phyloP scores from a whole-genome alignment of 2,329 filamentous ascomycete species.

The Claviceps sp. region DNA sequence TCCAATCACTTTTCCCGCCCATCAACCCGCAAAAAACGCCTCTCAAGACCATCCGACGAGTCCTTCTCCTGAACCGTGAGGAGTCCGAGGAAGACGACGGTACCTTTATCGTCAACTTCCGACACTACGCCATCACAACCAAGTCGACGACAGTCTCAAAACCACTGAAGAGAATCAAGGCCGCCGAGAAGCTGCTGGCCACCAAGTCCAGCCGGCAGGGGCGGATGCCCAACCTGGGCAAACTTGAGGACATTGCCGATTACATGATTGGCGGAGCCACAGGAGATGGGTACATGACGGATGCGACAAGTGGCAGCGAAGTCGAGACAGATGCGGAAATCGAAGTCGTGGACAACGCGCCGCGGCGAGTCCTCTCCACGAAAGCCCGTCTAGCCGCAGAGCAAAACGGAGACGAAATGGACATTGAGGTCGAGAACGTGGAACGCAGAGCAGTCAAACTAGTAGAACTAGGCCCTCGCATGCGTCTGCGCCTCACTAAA shows the following conservation, averaged over 20 bases:
- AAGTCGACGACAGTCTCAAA: conserved; percentile 75
- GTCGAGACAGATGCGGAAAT: conserved; percentile 91
- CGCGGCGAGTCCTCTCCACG: conserved; percentile 49
- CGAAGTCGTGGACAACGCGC: conserved; percentile 57
- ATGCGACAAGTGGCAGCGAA: conserved; percentile 75
- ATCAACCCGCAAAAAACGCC: conserved; percentile 88
- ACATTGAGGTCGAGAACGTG: conserved; percentile 42
- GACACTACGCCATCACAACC: conserved; percentile 92
- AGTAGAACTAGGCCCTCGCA: conserved; percentile 79
- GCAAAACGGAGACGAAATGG: conserved; percentile 27
- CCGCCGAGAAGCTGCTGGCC: conserved; percentile 65
- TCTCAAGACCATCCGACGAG: conserved; percentile 80
- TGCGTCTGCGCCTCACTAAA: conserved; percentile 83
- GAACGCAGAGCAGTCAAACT: conserved; percentile 84
- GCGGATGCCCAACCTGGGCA: conserved; percentile 72
- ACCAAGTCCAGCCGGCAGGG: conserved; percentile 50
- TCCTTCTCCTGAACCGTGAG: conserved; percentile 82
- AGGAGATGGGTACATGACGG: conserved; percentile 70
- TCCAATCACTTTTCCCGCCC: conserved; percentile 89
- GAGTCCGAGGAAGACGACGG: conserved; percentile 43
- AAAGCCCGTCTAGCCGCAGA: conserved; percentile 29
- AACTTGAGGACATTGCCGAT: conserved; percentile 84
- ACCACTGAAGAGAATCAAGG: conserved; percentile 69
- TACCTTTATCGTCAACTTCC: conserved; percentile 70
- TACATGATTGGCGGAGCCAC: conserved; percentile 78